These are phyloP conservation scores for Leccinum incarnatum DNA, from an alignment of 768 basidiomycete species.

Conservation along the genomic window DNA sequence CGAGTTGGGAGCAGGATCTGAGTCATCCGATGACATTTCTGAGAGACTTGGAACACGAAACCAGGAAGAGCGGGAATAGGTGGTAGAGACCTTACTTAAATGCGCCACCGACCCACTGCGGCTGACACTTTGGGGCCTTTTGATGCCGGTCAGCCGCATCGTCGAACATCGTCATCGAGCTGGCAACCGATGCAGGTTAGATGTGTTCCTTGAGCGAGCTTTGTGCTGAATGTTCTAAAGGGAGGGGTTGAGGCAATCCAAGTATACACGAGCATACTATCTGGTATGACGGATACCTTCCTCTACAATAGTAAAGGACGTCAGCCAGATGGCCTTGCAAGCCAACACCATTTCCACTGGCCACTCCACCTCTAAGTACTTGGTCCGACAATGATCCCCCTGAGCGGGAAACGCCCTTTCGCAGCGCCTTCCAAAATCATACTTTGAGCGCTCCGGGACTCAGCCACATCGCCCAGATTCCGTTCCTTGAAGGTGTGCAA, in stretches of 20 bases:
- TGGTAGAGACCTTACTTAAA: constrained; percentile 4
- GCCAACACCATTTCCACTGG: constrained; percentile 32
- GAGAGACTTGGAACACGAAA: background rate
- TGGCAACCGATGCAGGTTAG: background rate
- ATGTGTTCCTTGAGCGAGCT: background rate
- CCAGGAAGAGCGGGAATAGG: background rate
- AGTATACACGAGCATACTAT: background rate
- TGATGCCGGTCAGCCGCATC: constrained; percentile 7
- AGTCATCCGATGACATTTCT: constrained; percentile 10
- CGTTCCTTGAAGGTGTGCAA: constrained; percentile 64
- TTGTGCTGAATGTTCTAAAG: background rate
- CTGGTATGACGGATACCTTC: background rate
- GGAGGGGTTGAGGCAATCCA: background rate
- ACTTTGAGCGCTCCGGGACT: constrained; percentile 58
- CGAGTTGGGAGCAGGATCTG: background rate
- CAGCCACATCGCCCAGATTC: constrained; percentile 54
- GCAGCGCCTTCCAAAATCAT: constrained; percentile 57
- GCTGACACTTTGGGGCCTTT: constrained; percentile 3
- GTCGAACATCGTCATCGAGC: background rate
- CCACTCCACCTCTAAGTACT: constrained; percentile 38
- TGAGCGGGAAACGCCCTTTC: constrained; percentile 20
- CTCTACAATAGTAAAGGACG: background rate
- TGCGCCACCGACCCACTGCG: background rate
- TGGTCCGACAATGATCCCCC: constrained; percentile 19
- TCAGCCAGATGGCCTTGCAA: constrained; percentile 7